Base-by-base conservation (phyloP, 139 green algal genomes). In the Chlorella sp. region DNA sequence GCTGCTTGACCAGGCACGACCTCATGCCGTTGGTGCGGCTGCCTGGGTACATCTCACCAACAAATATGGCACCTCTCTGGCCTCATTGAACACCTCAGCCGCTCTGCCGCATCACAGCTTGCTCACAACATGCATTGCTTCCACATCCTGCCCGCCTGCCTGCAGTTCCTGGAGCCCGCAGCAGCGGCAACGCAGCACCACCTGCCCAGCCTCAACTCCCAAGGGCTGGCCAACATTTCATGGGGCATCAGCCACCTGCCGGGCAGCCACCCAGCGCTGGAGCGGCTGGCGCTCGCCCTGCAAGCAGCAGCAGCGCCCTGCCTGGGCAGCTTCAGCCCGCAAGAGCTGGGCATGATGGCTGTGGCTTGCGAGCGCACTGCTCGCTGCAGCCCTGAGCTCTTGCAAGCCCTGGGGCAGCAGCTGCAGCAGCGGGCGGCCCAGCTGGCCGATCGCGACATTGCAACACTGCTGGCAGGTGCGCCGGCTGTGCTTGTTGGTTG, bases 221-320 rank as follows among this genome's bases (percentile, higher is more conserved):
- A 88, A 69, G 65, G 79, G 51, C 51, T 85, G 2, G 64, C 39
- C 51, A 81, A 88, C 76, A 81, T 32, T 18, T 44, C 69, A 44
- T 84, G 65, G 76, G 67, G 36, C 34, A n/a, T 85, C 15, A n/a
- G 55, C 15, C 17, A 44, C 34, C 69, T 86, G 70, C 17, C 15
- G 16, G 26, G 38, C 11, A 36, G 30, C 5, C 67, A 63, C 39
- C 41, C 69, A 18, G 13, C 2, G 25, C 16, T 64, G 21, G 56
- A 39, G 23, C 4, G 5, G 25, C 68, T 86, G 56, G 69, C 57
- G 38, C 55, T 9, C 0, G 55, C 28, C 0, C 34, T 80, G 69
- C 34, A 57, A 6, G 34, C 18, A 0, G 81, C 26, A 34, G 69
- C 81, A 11, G 47, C 36, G 32, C 51, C 47, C 69, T 55, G 56